A percentile compares a stretch with the other conserved stretches of the same genome.
These are phyloP conservation scores for Blastocystis hominis DNA, from an alignment of 352 stramenopile genomes.

Conservation along the genomic window DNA sequence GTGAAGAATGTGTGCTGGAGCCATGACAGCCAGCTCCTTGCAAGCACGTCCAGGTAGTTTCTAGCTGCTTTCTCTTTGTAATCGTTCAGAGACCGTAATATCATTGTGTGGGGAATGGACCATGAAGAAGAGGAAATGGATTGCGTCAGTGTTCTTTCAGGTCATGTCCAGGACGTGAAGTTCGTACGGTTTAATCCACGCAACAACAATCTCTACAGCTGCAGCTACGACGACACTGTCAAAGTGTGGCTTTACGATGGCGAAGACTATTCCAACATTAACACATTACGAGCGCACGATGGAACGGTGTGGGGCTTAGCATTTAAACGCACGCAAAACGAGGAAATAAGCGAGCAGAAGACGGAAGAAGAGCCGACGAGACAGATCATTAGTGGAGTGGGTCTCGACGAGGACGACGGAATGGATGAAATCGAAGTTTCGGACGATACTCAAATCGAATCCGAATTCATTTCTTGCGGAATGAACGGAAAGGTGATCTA, in stretches of 20 bases:
- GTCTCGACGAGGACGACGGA: neutral
- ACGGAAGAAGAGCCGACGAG: slow-evolving; percentile 63
- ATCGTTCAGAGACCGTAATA: slow-evolving; percentile 11
- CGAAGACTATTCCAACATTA: slow-evolving; percentile 88
- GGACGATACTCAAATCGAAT: neutral
- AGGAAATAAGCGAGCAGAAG: slow-evolving; percentile 62
- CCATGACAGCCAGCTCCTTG: slow-evolving; percentile 77
- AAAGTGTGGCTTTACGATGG: slow-evolving; percentile 84
- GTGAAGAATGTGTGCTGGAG: slow-evolving; percentile 89
- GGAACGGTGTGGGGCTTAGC: slow-evolving; percentile 86
- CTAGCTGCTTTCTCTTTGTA: neutral
- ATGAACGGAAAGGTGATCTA: slow-evolving; percentile 81
- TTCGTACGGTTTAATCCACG: slow-evolving; percentile 81
- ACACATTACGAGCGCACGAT: slow-evolving; percentile 77
- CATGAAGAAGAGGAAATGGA: slow-evolving; percentile 86
- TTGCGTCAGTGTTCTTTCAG: slow-evolving; percentile 88
- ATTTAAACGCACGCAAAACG: slow-evolving; percentile 62
- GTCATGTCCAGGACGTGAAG: slow-evolving; percentile 89
- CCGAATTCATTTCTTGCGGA: slow-evolving; percentile 72
- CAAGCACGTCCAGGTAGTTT: slow-evolving; percentile 78
- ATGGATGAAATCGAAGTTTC: slow-evolving; percentile 3
- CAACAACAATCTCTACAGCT: slow-evolving; percentile 68
- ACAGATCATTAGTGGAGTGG: neutral
- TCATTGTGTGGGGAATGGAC: slow-evolving; percentile 54
- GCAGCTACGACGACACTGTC: slow-evolving; percentile 89